Percentiles rank a stretch among this genome's conserved stretches.
Evolutionary conservation across 805 yeast genomes (phyloP).

Genomic region (Yarrowia sp.): DNA sequence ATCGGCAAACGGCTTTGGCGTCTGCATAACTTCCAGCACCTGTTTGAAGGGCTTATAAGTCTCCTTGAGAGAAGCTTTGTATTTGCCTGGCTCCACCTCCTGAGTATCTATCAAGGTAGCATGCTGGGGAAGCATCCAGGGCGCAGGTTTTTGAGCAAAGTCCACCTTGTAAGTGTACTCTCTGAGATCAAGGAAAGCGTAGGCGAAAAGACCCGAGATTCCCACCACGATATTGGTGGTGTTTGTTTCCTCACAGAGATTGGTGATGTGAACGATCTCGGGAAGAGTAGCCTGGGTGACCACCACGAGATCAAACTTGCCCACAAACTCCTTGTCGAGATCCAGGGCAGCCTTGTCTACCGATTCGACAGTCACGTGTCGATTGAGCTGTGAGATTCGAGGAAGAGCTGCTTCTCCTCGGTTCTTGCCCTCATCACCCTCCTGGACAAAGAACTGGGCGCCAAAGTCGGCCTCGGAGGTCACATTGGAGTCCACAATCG

Average conservation of each 20-base stretch:
- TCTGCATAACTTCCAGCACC: conserved; percentile 9
- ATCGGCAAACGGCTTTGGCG: background rate
- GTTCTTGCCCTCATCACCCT: conserved; percentile 59
- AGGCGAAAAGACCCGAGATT: conserved; percentile 82
- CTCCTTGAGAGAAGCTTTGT: background rate
- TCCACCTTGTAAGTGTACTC: conserved; percentile 55
- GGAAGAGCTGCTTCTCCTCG: conserved; percentile 63
- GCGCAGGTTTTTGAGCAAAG: conserved; percentile 40
- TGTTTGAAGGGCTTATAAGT: conserved; percentile 22
- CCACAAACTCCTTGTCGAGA: conserved; percentile 53
- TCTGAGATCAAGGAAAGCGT: conserved; percentile 78
- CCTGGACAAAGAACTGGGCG: conserved; percentile 74
- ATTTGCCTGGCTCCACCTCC: background rate
- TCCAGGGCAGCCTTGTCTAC: conserved; percentile 52
- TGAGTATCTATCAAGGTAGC: background rate
- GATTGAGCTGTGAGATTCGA: conserved; percentile 76
- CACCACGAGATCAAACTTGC: conserved; percentile 70
- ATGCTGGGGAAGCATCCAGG: conserved; percentile 57
- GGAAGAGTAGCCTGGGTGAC: conserved; percentile 63
- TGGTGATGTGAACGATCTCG: conserved; percentile 54
- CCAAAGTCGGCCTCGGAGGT: conserved; percentile 70
- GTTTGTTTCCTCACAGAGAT: conserved; percentile 59
- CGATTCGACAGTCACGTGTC: conserved; percentile 66
- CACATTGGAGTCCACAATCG: conserved; percentile 65
- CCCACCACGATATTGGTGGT: conserved; percentile 75